phyloP scores from a whole-genome alignment of 2,329 filamentous ascomycete genomes.

The Neurospora sp. region DNA sequence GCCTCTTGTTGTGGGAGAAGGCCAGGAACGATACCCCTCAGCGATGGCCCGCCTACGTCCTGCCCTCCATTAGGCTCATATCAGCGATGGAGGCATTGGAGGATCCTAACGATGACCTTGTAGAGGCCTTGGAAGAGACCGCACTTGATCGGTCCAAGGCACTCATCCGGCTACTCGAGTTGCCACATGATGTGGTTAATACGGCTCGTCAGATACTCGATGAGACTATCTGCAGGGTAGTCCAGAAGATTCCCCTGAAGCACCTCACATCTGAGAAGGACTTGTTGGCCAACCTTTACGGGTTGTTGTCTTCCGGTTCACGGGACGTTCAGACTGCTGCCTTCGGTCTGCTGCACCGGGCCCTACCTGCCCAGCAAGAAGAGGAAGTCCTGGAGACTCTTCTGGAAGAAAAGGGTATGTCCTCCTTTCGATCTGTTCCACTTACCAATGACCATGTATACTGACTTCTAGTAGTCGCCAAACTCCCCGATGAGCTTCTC shows the following conservation, averaged over 20 bases:
- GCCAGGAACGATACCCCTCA: constrained; percentile 32
- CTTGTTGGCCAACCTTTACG: constrained; percentile 60
- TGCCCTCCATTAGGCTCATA: constrained; percentile 65
- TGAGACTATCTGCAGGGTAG: constrained; percentile 58
- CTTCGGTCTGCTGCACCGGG: constrained; percentile 68
- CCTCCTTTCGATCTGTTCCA: no score
- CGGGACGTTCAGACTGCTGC: constrained; percentile 67
- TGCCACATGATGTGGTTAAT: constrained; percentile 19
- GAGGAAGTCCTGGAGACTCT: constrained; percentile 68
- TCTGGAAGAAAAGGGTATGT: constrained; percentile 54
- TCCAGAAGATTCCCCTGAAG: constrained; percentile 52
- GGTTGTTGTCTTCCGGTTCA: constrained; percentile 66
- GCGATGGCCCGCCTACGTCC: constrained; percentile 49
- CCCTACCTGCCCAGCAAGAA: constrained; percentile 70
- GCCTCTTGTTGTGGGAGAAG: constrained; percentile 46
- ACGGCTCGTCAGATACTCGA: constrained; percentile 55
- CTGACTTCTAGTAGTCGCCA: constrained; percentile 37
- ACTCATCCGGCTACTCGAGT: constrained; percentile 53
- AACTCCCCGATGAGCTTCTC: constrained; percentile 73
- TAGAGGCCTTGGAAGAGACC: constrained; percentile 59
- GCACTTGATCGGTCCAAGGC: constrained; percentile 44
- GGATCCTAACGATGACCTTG: constrained; percentile 76
- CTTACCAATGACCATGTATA: background rate
- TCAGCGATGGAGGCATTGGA: constrained; percentile 51
- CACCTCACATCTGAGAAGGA: constrained; percentile 34